Conservation (phyloP, 2,329 filamentous ascomycete genomes). For the Diaporthe capsici region DNA sequence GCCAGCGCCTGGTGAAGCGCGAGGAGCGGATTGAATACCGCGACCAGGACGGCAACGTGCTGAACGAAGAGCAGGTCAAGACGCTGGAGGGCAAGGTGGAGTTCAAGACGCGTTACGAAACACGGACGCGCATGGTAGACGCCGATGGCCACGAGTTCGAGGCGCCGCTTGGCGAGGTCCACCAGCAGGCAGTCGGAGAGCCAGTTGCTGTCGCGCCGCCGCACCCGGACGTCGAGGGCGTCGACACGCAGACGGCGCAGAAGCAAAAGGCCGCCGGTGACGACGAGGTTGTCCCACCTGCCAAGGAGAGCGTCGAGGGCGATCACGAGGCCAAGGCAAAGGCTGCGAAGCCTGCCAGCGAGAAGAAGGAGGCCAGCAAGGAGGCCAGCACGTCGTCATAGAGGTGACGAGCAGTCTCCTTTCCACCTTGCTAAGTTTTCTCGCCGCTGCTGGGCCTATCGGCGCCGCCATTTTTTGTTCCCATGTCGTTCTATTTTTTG, state of each 20-base stretch:
- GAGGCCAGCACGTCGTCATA: conserved; percentile 25
- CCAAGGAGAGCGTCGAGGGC: conserved; percentile 69
- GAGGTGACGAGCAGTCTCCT: conserved; percentile 43
- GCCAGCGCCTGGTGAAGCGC: conserved; percentile 64
- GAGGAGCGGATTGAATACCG: conserved; percentile 95
- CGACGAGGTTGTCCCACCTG: conserved; percentile 56
- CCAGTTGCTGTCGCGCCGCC: conserved; percentile 64
- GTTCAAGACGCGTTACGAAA: conserved; percentile 96
- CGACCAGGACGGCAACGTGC: conserved; percentile 91
- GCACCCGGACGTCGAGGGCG: conserved; percentile 73
- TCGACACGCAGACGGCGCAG: conserved; percentile 70
- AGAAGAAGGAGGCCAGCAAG: conserved; percentile 69
- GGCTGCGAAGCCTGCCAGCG: conserved; percentile 74
- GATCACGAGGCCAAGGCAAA: conserved; percentile 70
- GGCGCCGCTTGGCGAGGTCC: conserved; percentile 54
- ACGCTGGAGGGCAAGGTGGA: conserved; percentile 91
- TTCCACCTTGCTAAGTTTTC: background rate
- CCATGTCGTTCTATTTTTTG: background rate
- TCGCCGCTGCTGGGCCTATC: background rate
- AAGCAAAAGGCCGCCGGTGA: conserved; percentile 51
- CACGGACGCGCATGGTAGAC: conserved; percentile 88
- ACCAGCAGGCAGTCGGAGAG: conserved; percentile 8
- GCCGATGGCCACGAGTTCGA: conserved; percentile 82
- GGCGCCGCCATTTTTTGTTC: background rate
- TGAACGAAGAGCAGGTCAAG: conserved; percentile 86